Evolutionary conservation across 2,329 filamentous ascomycete species (phyloP).

Genomic region (Hypoxylon sp.): DNA sequence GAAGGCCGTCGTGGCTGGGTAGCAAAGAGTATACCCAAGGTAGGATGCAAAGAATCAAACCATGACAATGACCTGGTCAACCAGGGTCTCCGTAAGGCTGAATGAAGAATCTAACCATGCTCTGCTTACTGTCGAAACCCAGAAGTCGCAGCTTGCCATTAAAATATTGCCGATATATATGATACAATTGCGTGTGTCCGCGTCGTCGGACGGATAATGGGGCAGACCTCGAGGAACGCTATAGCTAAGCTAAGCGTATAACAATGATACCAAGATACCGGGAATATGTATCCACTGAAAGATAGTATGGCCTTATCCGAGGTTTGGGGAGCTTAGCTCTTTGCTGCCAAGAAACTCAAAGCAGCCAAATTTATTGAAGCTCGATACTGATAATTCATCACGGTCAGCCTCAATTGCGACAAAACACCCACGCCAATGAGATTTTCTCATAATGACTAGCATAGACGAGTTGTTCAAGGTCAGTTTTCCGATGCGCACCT

Average conservation of each 20-base stretch:
- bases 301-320: not conserved
- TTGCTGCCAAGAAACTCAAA: not conserved
- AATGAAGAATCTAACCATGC: not conserved
- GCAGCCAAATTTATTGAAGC: too few species aligned
- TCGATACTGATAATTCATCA: too few species aligned
- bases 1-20: not conserved
- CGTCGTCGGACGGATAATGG: too few species aligned
- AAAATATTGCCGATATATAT: constrained; percentile 12
- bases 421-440: not conserved
- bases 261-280: too few species aligned
- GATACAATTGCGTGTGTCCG: too few species aligned
- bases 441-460: constrained; percentile 55
- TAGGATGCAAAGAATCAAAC: not conserved
- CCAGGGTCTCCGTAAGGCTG: not conserved
- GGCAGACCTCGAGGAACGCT: too few species aligned
- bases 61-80: not conserved
- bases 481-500: constrained; percentile 8
- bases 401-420: not conserved
- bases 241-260: too few species aligned
- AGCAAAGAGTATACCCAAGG: not conserved
- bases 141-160: constrained; percentile 2
- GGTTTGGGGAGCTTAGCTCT: not conserved
- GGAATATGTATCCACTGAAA: not conserved
- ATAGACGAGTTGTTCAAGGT: constrained; percentile 69
- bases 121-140: constrained; percentile 19